Evolutionary conservation across 2,329 filamentous ascomycete genomes (phyloP).

Genomic region (Chaetomiaceae sp.): DNA sequence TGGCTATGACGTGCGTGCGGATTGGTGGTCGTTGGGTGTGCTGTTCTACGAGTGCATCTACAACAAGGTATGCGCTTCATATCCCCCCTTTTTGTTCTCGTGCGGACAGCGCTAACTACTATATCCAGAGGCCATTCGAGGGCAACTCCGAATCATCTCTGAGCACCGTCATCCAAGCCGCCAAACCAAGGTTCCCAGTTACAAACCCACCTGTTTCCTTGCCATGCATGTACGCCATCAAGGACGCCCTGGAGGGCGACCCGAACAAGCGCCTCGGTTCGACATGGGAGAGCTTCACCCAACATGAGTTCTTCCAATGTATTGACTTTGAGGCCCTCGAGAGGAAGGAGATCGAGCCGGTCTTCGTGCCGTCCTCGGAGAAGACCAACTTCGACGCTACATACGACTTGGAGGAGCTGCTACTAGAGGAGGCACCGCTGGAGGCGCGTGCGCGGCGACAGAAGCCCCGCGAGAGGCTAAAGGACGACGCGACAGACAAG

Average conservation of each 20-base stretch:
- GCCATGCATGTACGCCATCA: slow-evolving; percentile 83
- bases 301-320: slow-evolving; percentile 82
- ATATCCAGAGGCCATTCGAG: slow-evolving; percentile 77
- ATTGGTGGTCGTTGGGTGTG: slow-evolving; percentile 98
- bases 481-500: slow-evolving; percentile 90
- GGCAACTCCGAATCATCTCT: slow-evolving; percentile 79
- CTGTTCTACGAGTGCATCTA: slow-evolving; percentile 99
- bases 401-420: slow-evolving; percentile 89
- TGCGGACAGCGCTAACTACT: slow-evolving; percentile 30
- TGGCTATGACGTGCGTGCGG: slow-evolving; percentile 84
- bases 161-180: slow-evolving; percentile 74
- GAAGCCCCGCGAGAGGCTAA: slow-evolving; percentile 85
- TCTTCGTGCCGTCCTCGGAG: slow-evolving; percentile 90
- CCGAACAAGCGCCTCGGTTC: slow-evolving; percentile 78
- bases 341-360: slow-evolving; percentile 80
- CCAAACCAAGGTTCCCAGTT: slow-evolving; percentile 81
- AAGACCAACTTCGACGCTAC: slow-evolving; percentile 99
- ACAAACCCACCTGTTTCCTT: slow-evolving; percentile 88
- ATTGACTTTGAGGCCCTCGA: slow-evolving; percentile 84
- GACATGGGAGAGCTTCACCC: slow-evolving; percentile 77
- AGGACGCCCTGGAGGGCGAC: slow-evolving; percentile 75
- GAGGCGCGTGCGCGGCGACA: slow-evolving; percentile 90
- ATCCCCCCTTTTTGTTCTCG: neutral
- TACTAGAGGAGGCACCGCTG: slow-evolving; percentile 89
- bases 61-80: slow-evolving; percentile 67